A percentile compares a stretch with the other conserved stretches of the same genome.
These are phyloP conservation scores for Bipolaris oryzae DNA, from an alignment of 2,329 filamentous ascomycete species.

Conservation along the genomic window DNA sequence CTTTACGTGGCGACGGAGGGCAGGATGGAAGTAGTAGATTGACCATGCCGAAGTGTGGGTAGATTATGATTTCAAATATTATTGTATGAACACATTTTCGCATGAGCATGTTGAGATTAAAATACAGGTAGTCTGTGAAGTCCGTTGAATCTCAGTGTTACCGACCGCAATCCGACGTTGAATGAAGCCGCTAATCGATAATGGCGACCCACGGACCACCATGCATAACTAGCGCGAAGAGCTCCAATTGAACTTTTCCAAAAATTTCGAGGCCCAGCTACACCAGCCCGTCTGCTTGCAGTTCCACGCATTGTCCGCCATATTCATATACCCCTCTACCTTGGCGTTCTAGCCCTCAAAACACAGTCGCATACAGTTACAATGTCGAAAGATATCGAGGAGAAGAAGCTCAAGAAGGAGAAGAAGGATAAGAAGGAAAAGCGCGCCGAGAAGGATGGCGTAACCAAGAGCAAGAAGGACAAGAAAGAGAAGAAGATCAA, in stretches of 20 bases:
- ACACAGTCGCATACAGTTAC: slow-evolving; percentile 15
- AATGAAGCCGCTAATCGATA: slow-evolving; percentile 8
- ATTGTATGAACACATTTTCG: slow-evolving; percentile 30
- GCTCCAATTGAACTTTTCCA: slow-evolving; percentile 20
- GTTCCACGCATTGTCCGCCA: slow-evolving; percentile 15
- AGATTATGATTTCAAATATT: slow-evolving; percentile 27
- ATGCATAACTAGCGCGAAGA: slow-evolving; percentile 13
- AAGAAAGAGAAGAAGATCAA: slow-evolving; percentile 73
- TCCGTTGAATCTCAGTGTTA: background rate
- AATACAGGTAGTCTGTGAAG: background rate
- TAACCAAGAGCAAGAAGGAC: slow-evolving; percentile 61
- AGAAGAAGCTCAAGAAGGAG: slow-evolving; percentile 52
- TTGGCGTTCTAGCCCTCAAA: background rate
- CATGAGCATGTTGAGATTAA: background rate
- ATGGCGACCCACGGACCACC: slow-evolving; percentile 9
- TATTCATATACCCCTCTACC: background rate
- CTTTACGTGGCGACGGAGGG: slow-evolving; percentile 28
- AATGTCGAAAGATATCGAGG: slow-evolving; percentile 48
- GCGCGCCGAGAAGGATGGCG: slow-evolving; percentile 53
- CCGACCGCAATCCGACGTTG: background rate
- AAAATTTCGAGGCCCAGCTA: slow-evolving; percentile 11
- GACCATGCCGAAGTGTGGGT: slow-evolving; percentile 25
- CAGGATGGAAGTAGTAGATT: slow-evolving; percentile 28
- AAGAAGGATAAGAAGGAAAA: slow-evolving; percentile 71
- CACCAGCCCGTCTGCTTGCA: slow-evolving; percentile 11